Base-by-base conservation (phyloP, 371 early-diverging fungal genomes). In the Mucor sp. region DNA sequence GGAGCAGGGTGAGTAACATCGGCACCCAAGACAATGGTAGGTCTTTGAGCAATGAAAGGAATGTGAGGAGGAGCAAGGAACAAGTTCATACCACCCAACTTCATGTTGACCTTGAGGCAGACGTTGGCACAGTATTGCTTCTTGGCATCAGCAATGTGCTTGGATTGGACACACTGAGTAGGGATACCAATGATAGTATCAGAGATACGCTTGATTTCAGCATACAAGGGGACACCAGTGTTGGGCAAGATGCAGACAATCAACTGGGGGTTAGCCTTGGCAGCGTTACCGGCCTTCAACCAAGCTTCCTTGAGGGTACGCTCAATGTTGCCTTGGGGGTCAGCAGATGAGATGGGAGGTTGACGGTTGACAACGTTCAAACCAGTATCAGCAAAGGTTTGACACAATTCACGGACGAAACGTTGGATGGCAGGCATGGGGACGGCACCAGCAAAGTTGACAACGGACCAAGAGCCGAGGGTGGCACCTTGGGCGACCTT, bases 11-110 rank as follows among this genome's bases (percentile, higher is more conserved):
- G 95, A 4, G 95, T 92, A 12, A 99, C 95, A 84, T 99, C 99
- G 41, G 96, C 97, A 50, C 99, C 99, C 70, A 99, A 81, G n/a
- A 99, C 70, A 53, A 99, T 93, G 5, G 97, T 97, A 1, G 95
- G 91, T 17, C 85, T 78, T 39, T 87, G 76, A 48, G 82, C 77
- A 56, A 95, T 80, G 74, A 94, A 91, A 2, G 83, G 80, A 12
- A 86, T 77, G 39, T 82, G 74, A 5, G 72, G 65, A 15, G 76
- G 73, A 8, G 72, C 48, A 19, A 93, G 71, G 48, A 76, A 76
- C 63, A 83, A 76, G 80, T 94, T 95, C 75, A 85, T 81, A 43
- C 95, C 95, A 63, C 96, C 95, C 21, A 94, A 80, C 79, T 95
- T 96, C 60, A 90, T 85, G 79, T 96, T 96, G 64, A 96, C 90